A percentile compares a stretch with the other conserved stretches of the same genome.
Conservation (phyloP, 129 eudicot genomes). For the Artemisia tridentata region DNA sequence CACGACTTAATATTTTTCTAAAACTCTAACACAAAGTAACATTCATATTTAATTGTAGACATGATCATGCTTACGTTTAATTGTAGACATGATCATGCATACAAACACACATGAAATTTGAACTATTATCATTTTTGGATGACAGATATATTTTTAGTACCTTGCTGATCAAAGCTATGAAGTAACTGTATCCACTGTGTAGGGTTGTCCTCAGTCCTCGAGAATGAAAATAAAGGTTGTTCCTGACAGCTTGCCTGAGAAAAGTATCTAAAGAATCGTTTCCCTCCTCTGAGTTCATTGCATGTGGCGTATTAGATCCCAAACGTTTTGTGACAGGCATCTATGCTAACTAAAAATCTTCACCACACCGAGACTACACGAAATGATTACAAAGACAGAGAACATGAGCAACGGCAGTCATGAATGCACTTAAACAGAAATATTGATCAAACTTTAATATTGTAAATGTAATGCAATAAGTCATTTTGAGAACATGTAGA, state of each 20-base stretch:
- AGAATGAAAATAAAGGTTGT: slow-evolving; percentile 68
- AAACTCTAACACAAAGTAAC: background rate
- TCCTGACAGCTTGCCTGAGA: slow-evolving; percentile 62
- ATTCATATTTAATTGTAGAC: background rate
- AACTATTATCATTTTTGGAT: background rate
- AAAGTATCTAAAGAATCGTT: slow-evolving; percentile 62
- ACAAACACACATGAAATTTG: background rate
- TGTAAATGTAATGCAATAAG: background rate
- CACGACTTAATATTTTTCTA: too few relatives aligned
- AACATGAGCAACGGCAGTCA: background rate
- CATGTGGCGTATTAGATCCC: slow-evolving; percentile 43
- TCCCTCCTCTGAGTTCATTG: slow-evolving; percentile 68
- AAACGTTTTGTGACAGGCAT: slow-evolving; percentile 61
- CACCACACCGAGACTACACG: slow-evolving; percentile 23
- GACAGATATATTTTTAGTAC: slow-evolving; percentile 27
- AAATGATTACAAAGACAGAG: background rate
- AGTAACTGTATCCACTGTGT: slow-evolving; percentile 77
- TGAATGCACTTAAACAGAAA: slow-evolving; percentile 2
- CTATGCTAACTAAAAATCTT: slow-evolving; percentile 31
- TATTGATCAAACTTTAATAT: background rate
- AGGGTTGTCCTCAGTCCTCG: slow-evolving; percentile 62
- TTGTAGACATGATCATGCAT: background rate
- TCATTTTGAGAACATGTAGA: background rate
- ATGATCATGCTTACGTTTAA: background rate
- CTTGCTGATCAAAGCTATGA: slow-evolving; percentile 80